Percentiles rank a stretch among this genome's conserved stretches.
These are phyloP conservation scores for Talaromyces stipitatus DNA, from an alignment of 495 filamentous ascomycete species.

Conservation along the genomic window DNA sequence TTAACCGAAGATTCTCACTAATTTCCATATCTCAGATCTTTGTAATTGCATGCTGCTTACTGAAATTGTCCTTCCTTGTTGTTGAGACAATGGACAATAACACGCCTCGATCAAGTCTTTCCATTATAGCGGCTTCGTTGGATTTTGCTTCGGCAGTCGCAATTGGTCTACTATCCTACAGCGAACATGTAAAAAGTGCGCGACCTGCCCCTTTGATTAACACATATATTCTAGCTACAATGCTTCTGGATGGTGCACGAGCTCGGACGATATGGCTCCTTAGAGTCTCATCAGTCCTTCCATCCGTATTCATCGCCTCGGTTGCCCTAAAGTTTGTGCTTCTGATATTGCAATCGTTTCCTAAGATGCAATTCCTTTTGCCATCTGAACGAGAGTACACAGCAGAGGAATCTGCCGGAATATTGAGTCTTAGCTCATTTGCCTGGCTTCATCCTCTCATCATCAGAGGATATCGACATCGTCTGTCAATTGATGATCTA, in stretches of 20 bases:
- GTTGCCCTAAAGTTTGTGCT: neutral
- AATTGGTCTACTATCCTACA: neutral
- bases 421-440: conserved; percentile 31
- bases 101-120: neutral
- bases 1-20: neutral
- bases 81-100: neutral
- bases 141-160: neutral
- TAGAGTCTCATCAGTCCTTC: neutral
- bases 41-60: neutral
- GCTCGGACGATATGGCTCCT: conserved; percentile 2
- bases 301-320: neutral
- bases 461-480: conserved; percentile 20
- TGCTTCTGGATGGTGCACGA: neutral
- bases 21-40: neutral
- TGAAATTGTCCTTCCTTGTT: neutral
- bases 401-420: conserved; percentile 36
- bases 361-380: neutral
- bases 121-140: neutral
- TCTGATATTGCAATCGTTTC: neutral
- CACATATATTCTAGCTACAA: neutral
- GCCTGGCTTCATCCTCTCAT: conserved; percentile 38
- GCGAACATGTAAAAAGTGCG: neutral
- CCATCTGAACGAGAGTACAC: neutral
- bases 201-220: neutral
- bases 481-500: conserved; percentile 23